These are phyloP conservation scores for Chiua sp. DNA, from an alignment of 1,284 basidiomycete genomes.

Conservation along the genomic window DNA sequence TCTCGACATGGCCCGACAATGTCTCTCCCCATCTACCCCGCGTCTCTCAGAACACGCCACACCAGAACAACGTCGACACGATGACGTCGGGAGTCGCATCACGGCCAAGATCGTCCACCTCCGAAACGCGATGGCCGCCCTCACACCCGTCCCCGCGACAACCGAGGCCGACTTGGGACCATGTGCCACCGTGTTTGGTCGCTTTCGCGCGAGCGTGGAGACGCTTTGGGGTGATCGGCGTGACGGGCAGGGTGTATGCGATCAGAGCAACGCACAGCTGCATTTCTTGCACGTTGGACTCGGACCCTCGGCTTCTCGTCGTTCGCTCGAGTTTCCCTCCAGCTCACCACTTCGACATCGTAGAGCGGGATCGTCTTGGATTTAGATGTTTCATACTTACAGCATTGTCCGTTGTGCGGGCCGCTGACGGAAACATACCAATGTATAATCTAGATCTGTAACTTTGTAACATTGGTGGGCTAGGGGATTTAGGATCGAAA, in stretches of 20 bases:
- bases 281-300: conserved; percentile 1
- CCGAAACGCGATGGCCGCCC: conserved; percentile 20
- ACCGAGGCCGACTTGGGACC: conserved; percentile 18
- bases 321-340: conserved; percentile 15
- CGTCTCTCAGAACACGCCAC: too few species aligned
- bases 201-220: conserved; percentile 26
- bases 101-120: conserved; percentile 31
- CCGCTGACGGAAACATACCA: too few species aligned
- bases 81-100: conserved; percentile 18
- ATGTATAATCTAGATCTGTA: background rate
- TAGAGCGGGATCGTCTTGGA: conserved; percentile 30
- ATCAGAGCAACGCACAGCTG: background rate
- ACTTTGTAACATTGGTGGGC: background rate
- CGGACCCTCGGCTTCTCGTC: conserved; percentile 8
- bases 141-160: conserved; percentile 31
- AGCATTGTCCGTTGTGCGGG: too few species aligned
- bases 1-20: conserved; percentile 23
- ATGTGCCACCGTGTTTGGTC: conserved; percentile 18
- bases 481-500: too few species aligned
- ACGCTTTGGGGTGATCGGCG: conserved; percentile 25
- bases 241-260: conserved; percentile 3
- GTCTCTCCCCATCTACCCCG: conserved; percentile 14
- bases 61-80: conserved; percentile 8
- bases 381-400: conserved; percentile 12
- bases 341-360: conserved; percentile 20